These are phyloP conservation scores for Fusarium vanettenii DNA, from an alignment of 2,329 filamentous ascomycete genomes.

Conservation along the genomic window DNA sequence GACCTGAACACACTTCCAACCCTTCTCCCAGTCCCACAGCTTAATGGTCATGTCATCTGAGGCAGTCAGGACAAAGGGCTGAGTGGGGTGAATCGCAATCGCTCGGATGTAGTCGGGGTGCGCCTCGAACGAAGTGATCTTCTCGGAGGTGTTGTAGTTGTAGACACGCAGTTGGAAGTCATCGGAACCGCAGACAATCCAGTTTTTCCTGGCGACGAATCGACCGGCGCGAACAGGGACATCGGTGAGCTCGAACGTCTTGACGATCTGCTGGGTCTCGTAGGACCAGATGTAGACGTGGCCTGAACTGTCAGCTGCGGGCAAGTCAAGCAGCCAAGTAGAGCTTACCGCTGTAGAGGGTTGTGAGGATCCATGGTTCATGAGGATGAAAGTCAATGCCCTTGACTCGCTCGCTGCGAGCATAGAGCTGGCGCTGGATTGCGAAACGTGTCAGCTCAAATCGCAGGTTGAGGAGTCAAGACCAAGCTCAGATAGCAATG, in stretches of 20 bases:
- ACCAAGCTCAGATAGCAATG: not conserved
- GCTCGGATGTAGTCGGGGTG: conserved; percentile 99
- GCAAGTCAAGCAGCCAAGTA: not conserved
- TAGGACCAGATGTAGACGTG: conserved; percentile 99
- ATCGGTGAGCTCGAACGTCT: conserved; percentile 98
- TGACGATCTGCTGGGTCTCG: conserved; percentile 95
- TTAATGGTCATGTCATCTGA: conserved; percentile 99
- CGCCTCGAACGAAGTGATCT: conserved; percentile 96
- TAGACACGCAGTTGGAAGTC: conserved; percentile 90
- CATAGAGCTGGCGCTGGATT: conserved; percentile 63
- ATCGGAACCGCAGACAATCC: conserved; percentile 96
- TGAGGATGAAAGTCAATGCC: conserved; percentile 97
- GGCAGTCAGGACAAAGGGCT: conserved; percentile 95
- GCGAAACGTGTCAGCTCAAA: conserved; percentile 41
- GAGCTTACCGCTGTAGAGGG: conserved; percentile 87
- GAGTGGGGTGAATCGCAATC: conserved; percentile 93
- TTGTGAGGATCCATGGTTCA: conserved; percentile 97
- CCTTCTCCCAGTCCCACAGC: conserved; percentile 98
- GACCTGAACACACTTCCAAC: conserved; percentile 96
- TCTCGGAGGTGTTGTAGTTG: conserved; percentile 99
- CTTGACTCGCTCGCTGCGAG: conserved; percentile 95
- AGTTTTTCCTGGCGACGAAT: conserved; percentile 98
- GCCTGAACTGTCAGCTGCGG: conserved; percentile 62
- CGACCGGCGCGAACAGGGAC: conserved; percentile 96
- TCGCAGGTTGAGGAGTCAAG: conserved; percentile 22